Evolutionary conservation across 495 filamentous ascomycete genomes (phyloP), one percentile per base, ranked within the genome.

Genomic region (Penicillium pancosmium): DNA sequence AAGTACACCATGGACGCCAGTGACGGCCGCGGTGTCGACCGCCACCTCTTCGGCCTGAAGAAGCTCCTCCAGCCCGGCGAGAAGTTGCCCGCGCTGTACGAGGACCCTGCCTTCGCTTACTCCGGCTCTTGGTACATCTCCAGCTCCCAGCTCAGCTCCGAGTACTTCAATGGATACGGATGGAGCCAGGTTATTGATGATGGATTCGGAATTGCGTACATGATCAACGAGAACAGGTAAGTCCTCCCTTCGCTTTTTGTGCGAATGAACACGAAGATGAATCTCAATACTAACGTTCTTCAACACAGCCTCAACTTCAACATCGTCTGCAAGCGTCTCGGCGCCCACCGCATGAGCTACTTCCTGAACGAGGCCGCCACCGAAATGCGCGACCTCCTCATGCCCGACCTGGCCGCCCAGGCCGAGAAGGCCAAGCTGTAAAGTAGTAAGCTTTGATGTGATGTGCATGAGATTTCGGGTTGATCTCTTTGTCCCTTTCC

Each of bases 141-240:
- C 31, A 91, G 87, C 35, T 88, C 84, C 64, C 95, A 99, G 82
- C 76, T 99, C 70, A 93, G 88, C 77, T 91, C 87, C 27, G 95
- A 99, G 82, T 96, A 86, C 80, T 99, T 98, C 81, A 98, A 99
- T 71, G 95, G 95, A 15, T 99, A 99, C 78, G 95, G 95, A 33
- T 99, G 95, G 95, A 95, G 91, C 69, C 93, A 99, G 83, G 95
- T 99, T 18, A 89, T 98, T 56, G 93, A 98, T 70, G 91, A 88
- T 38, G 94, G 94, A 15, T 99, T 91, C 73, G 94, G 95, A 19
- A 96, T 99, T 73, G 95, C 95, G 12, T 99, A 99, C 67, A 99
- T 99, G 95, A 97, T 99, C 68, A 99, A 99, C 69, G 94, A 99
- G 83, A 96, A 95, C 74, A 88, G 79, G 82, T 84, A 61, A 49